Conservation (phyloP, 139 green algal species). For the Deuterostichococcus epilithicus region DNA sequence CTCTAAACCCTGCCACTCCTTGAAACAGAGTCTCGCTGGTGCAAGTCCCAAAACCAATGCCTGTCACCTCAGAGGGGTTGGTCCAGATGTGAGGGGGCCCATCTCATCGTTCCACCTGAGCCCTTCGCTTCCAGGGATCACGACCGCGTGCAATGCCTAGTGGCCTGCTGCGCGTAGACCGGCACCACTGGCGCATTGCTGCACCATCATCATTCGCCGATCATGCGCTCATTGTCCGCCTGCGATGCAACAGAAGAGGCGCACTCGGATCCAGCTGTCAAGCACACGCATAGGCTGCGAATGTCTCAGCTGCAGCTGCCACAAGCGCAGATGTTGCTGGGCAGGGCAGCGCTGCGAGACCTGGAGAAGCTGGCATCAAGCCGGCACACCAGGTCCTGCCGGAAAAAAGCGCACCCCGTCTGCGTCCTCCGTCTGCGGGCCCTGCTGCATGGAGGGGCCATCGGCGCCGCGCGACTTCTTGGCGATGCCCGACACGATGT, state of each 20-base stretch:
- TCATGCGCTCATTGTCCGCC: neutral
- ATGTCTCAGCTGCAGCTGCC: neutral
- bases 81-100: no score
- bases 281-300: neutral
- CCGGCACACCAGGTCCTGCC: slow-evolving; percentile 22
- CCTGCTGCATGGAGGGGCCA: slow-evolving; percentile 18
- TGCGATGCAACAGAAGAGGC: neutral
- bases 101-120: no score
- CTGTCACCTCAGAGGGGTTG: no score
- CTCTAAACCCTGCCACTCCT: no score
- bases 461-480: slow-evolving; percentile 62
- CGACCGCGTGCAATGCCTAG: no score
- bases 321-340: no score
- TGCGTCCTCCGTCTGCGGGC: slow-evolving; percentile 47
- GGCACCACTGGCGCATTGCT: no score
- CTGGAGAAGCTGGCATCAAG: neutral
- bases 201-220: neutral
- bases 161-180: no score
- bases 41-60: no score
- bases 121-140: no score
- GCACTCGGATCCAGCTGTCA: neutral
- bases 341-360: no score
- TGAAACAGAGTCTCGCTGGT: no score
- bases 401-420: slow-evolving; percentile 32
- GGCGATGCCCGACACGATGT: slow-evolving; percentile 92